These are phyloP conservation scores for Penicillium hordei DNA, from an alignment of 2,329 filamentous ascomycete genomes.

Conservation along the genomic window DNA sequence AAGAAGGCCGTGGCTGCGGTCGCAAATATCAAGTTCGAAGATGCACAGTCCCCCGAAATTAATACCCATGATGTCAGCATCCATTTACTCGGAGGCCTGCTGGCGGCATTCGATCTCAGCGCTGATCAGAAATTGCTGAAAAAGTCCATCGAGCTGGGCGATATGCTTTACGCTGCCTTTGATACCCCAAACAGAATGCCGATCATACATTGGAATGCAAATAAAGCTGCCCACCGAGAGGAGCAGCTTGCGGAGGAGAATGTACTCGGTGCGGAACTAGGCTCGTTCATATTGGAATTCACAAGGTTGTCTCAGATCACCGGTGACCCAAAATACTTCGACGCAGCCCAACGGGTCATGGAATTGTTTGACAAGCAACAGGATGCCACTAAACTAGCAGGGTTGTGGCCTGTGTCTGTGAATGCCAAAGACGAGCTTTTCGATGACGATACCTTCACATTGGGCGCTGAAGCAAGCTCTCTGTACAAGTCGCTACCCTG, in stretches of 20 bases:
- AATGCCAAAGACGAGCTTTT: slow-evolving; percentile 29
- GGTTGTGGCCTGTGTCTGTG: slow-evolving; percentile 42
- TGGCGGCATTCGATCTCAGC: slow-evolving; percentile 81
- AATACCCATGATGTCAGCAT: slow-evolving; percentile 87
- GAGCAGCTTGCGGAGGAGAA: slow-evolving; percentile 28
- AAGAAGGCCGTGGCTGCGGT: slow-evolving; percentile 69
- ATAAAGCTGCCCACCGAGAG: slow-evolving; percentile 22
- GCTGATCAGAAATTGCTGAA: slow-evolving; percentile 68
- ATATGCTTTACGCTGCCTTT: slow-evolving; percentile 74
- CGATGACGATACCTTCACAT: slow-evolving; percentile 47
- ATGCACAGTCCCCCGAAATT: slow-evolving; percentile 63
- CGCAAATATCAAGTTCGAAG: slow-evolving; percentile 73
- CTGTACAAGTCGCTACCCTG: slow-evolving; percentile 61
- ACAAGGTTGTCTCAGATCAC: slow-evolving; percentile 44
- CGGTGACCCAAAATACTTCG: slow-evolving; percentile 39
- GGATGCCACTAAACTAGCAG: slow-evolving; percentile 37
- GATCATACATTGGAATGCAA: slow-evolving; percentile 51
- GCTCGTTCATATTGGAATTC: slow-evolving; percentile 45
- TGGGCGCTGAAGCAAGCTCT: slow-evolving; percentile 58
- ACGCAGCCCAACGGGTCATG: slow-evolving; percentile 39
- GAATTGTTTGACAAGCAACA: slow-evolving; percentile 36
- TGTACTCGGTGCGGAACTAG: slow-evolving; percentile 37
- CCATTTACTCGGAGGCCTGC: slow-evolving; percentile 77
- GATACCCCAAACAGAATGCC: slow-evolving; percentile 93
- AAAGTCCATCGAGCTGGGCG: slow-evolving; percentile 73